Base-by-base conservation (phyloP, 495 filamentous ascomycete species). In the Aspergillus ostianus region DNA sequence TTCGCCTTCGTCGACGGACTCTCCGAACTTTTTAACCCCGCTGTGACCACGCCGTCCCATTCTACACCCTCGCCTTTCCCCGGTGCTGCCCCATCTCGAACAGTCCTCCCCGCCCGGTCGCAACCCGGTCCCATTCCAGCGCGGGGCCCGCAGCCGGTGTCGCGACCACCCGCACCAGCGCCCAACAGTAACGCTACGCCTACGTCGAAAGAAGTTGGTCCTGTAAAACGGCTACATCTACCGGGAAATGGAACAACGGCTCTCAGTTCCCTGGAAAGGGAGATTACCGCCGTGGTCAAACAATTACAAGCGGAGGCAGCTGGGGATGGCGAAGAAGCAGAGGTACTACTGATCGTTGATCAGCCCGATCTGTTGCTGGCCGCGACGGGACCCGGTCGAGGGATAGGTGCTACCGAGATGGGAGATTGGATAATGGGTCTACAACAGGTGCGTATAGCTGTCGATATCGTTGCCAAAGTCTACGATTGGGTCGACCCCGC, bases 1-100 rank as follows among this genome's bases (percentile, higher is more conserved):
- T 87, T 93, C 64, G 74, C 75, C 27, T 93, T 90, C 63, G 74
- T 94, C 49, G 91, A 96, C 67, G 90, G 90, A 5, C 72, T 94
- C 32, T 82, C 73, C 50, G 76, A 75, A 45, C 65, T 91, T n/a
- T 87, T 85, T 61, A 64, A 69, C 36, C 58, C 67, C 1, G 64
- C 67, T 30, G 44, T 67, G 52, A 54, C 56, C 59, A 62, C 72
- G 51, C 29, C 56, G 18, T 45, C 70, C 2, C 53, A 54, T 44
- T 36, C 30, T 12, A 32, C 55, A 1, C 47, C 53, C 8, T 13
- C 58, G 45, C 18, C 45, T n/a, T 41, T 53, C 49, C 49, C 56
- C 17, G 62, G 48, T 53, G 51, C 62, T 53, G 27, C 64, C 32
- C 20, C 68, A 18, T 54, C 68, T 41, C 71, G 68, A 59, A 73